phyloP scores from a whole-genome alignment of 495 filamentous ascomycete species.

The Pyrenula aspistea region DNA sequence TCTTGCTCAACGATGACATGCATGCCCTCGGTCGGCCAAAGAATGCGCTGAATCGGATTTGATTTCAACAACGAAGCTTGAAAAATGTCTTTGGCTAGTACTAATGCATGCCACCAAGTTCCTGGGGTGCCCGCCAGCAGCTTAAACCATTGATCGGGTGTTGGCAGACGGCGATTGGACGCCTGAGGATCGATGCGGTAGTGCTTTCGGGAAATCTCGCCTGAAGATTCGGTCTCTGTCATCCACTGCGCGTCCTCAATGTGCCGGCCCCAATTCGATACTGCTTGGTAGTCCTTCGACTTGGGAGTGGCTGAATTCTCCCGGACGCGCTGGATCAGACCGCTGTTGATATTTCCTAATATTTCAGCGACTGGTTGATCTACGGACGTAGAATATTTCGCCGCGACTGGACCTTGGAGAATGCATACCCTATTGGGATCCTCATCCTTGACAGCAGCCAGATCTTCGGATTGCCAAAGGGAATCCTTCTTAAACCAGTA shows the following conservation, averaged over 20 bases:
- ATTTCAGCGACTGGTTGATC: slow-evolving; percentile 20
- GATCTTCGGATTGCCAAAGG: slow-evolving; percentile 29
- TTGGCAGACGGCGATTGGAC: background rate
- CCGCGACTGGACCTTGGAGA: slow-evolving; percentile 28
- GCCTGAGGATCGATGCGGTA: background rate
- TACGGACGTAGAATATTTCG: slow-evolving; percentile 13
- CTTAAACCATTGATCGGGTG: background rate
- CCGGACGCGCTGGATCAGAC: slow-evolving; percentile 7
- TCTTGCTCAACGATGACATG: background rate
- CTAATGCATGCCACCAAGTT: background rate
- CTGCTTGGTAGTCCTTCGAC: background rate
- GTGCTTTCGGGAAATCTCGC: background rate
- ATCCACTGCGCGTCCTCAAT: background rate
- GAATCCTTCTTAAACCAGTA: slow-evolving; percentile 34
- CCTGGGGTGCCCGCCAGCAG: background rate
- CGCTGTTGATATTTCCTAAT: slow-evolving; percentile 14
- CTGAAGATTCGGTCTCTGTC: background rate
- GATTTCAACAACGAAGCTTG: background rate
- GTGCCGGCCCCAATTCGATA: background rate
- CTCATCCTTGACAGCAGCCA: slow-evolving; percentile 24
- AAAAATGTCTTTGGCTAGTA: background rate
- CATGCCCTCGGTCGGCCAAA: background rate
- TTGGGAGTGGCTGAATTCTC: slow-evolving; percentile 1
- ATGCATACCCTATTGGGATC: slow-evolving; percentile 26
- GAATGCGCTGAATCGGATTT: background rate